A percentile compares a stretch with the other conserved stretches of the same genome.
These are phyloP conservation scores for Pseudogymnoascus pannorum DNA, from an alignment of 2,329 filamentous ascomycete species.

Conservation along the genomic window DNA sequence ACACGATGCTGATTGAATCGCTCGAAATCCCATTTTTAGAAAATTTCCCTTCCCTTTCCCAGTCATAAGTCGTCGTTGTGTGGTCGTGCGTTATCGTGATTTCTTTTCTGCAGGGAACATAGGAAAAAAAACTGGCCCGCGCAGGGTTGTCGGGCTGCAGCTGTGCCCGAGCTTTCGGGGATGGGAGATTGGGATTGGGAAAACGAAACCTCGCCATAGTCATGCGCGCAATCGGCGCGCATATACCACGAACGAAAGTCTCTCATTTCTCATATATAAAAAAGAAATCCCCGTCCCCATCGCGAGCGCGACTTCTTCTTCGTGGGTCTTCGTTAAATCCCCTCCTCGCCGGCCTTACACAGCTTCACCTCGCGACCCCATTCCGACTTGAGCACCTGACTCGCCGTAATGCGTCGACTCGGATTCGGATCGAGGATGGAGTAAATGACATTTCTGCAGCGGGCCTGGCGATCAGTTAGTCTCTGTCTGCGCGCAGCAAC, in stretches of 20 bases:
- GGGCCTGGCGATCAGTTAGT: conserved; percentile 53
- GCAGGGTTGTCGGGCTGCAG: neutral
- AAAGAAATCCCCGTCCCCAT: neutral
- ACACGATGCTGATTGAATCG: neutral
- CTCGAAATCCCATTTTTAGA: neutral
- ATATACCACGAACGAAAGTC: neutral
- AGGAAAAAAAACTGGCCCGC: neutral
- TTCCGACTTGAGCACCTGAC: conserved; percentile 94
- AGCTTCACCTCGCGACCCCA: conserved; percentile 98
- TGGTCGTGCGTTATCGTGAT: neutral
- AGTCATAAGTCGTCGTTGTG: neutral
- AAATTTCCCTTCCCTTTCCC: no score
- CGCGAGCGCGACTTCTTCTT: neutral
- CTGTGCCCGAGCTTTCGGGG: neutral
- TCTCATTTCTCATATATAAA: neutral
- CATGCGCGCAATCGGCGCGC: neutral
- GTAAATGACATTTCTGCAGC: conserved; percentile 97
- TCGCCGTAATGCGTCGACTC: conserved; percentile 83
- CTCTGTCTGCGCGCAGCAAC: neutral
- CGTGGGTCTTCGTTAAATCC: no score
- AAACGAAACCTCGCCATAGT: neutral
- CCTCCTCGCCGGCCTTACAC: conserved; percentile 94
- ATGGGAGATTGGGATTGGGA: neutral
- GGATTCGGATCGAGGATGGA: conserved; percentile 96
- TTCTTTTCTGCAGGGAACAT: neutral